Conservation (phyloP, 495 filamentous ascomycete species). For the Lepidopterella palustris region DNA sequence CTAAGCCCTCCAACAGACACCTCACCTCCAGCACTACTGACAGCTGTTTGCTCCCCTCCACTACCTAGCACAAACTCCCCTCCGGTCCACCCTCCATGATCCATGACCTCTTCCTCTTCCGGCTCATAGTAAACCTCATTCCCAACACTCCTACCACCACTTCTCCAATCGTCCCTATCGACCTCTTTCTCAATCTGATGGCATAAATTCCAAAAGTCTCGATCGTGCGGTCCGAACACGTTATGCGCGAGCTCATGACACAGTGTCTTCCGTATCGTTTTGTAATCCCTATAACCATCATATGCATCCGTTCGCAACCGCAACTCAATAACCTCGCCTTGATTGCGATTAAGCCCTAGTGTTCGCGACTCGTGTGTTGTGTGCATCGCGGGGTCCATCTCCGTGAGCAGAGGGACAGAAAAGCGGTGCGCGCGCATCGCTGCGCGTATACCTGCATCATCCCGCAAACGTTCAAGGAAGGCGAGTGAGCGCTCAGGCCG, state of each 20-base stretch:
- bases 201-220: conserved; percentile 81
- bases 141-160: conserved; percentile 57
- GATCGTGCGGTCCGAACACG: conserved; percentile 75
- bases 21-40: conserved; percentile 27
- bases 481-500: conserved; percentile 55
- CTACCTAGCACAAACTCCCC: conserved; percentile 80
- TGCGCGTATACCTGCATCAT: conserved; percentile 77
- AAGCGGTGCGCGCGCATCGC: conserved; percentile 80
- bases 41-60: conserved; percentile 18
- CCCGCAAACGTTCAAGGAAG: conserved; percentile 71
- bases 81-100: conserved; percentile 81
- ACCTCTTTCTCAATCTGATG: conserved; percentile 84
- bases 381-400: conserved; percentile 86
- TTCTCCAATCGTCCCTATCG: conserved; percentile 65
- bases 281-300: conserved; percentile 89
- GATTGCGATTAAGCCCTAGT: conserved; percentile 81
- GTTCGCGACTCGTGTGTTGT: conserved; percentile 75
- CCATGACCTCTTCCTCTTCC: conserved; percentile 53
- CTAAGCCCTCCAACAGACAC: conserved; percentile 34
- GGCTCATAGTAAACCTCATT: conserved; percentile 67
- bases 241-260: conserved; percentile 96
- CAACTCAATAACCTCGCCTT: conserved; percentile 86
- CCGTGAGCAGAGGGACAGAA: conserved; percentile 79
- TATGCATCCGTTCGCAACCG: conserved; percentile 85
- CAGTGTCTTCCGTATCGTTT: conserved; percentile 80